Evolutionary conservation across 2,329 filamentous ascomycete species (phyloP), one percentile per base, ranked within the genome.

Genomic region (Alternaria conjuncta): DNA sequence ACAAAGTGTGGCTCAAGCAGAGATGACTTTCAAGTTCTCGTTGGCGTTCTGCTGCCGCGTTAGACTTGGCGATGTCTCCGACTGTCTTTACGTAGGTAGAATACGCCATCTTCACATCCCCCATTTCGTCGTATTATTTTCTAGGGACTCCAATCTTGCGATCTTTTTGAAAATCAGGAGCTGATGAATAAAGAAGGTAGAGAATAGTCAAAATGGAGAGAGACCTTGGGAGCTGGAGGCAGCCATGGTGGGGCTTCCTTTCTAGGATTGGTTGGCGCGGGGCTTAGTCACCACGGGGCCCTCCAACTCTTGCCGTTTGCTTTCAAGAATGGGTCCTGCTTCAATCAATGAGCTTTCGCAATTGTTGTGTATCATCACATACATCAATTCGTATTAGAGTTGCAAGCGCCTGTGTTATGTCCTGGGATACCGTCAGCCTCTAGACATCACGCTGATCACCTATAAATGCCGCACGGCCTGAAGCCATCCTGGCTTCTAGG

Each of bases 401-500:
- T 32, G 11, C 6, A 32, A 9, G 28, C 26, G 18, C 28, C 47
- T n/a, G 11, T 28, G 5, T 15, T 25, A 41, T 13, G 26, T 56
- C 23, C 28, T 44, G 6, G n/a, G n/a, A 26, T 20, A 21, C 23
- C 25, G 6, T 28, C 36, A 46, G n/a, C 18, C 18, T 23, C 20
- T 21, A 43, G 28, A 6, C 32, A 43, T 45, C 25, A 41, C 23
- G 15, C 10, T 7, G 26, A n/a, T 25, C 18, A 57, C 15, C 9
- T 41, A 46, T 26, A 20, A 30, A 12, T 32, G 12, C 30, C 28
- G 50, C 49, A 30, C 41, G 10, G 41, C 26, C 41, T 26, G 11
- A 53, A 46, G 45, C 46, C 45, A 46, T 36, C 51, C 15, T 59
- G 46, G 51, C 61, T 44, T 56, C 32, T 20, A 21, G 26, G 51